Conservation (phyloP, 306 rosid genomes). For the Clitoria ternatea region DNA sequence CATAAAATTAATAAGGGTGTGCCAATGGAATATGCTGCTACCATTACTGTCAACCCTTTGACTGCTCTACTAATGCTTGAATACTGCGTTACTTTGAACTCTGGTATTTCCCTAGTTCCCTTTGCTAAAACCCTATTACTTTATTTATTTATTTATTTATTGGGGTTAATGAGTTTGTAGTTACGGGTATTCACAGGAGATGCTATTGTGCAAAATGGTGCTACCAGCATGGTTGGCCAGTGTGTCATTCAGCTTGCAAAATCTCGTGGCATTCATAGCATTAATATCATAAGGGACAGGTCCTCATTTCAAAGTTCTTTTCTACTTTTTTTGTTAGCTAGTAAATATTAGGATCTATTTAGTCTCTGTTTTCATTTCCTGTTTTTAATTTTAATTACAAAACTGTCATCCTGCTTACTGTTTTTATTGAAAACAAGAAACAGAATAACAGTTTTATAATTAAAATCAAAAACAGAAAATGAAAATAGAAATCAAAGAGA, state of each 20-base stretch:
- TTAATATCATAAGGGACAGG: slow-evolving; percentile 88
- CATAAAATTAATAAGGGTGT: slow-evolving; percentile 66
- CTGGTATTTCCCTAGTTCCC: slow-evolving; percentile 36
- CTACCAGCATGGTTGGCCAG: slow-evolving; percentile 96
- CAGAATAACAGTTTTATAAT: no score
- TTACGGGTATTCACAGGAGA: slow-evolving; percentile 53
- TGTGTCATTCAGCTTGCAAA: slow-evolving; percentile 90
- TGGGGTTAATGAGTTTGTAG: neutral
- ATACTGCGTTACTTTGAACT: slow-evolving; percentile 56
- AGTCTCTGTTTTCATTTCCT: no score
- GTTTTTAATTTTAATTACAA: no score
- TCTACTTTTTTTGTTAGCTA: slow-evolving; percentile 9
- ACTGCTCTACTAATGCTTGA: slow-evolving; percentile 91
- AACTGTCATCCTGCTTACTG: no score
- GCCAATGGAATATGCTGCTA: slow-evolving; percentile 86
- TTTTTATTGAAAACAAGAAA: no score
- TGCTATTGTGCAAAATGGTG: slow-evolving; percentile 92
- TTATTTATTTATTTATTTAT: neutral
- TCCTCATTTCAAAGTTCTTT: slow-evolving; percentile 29
- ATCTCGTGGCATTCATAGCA: slow-evolving; percentile 60
- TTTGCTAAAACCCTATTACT: neutral
- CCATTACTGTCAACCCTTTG: slow-evolving; percentile 80
- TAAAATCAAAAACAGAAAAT: no score
- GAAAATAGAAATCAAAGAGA: no score
- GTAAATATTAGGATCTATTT: neutral